These are phyloP conservation scores for Plectosphaerella cucumerina DNA, from an alignment of 2,329 filamentous ascomycete genomes.

Conservation along the genomic window DNA sequence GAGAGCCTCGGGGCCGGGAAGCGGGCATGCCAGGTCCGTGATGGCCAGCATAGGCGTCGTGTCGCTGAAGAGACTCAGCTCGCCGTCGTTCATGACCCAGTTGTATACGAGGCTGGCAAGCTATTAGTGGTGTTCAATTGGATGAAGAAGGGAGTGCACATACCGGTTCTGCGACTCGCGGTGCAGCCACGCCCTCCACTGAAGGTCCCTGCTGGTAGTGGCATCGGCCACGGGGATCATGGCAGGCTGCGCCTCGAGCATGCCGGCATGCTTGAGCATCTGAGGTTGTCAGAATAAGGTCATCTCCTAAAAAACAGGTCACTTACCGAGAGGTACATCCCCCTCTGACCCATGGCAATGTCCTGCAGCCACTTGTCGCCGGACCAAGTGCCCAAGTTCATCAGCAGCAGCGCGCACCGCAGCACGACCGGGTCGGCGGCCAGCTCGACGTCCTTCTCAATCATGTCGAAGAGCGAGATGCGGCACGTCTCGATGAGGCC, in stretches of 20 bases:
- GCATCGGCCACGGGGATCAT: constrained; percentile 39
- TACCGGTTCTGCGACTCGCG: constrained; percentile 61
- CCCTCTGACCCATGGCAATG: constrained; percentile 68
- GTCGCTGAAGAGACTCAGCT: constrained; percentile 64
- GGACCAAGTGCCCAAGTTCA: constrained; percentile 66
- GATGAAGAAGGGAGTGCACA: constrained; percentile 22
- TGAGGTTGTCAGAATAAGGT: constrained; percentile 17
- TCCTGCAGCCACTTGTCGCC: constrained; percentile 78
- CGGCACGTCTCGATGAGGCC: constrained; percentile 68
- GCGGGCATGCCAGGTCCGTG: constrained; percentile 59
- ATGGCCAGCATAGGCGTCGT: constrained; percentile 59
- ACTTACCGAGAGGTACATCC: constrained; percentile 64
- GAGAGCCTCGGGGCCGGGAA: constrained; percentile 57
- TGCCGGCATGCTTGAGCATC: constrained; percentile 68
- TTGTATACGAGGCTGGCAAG: constrained; percentile 62
- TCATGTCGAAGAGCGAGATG: constrained; percentile 67
- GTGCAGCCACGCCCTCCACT: constrained; percentile 62
- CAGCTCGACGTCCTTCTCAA: constrained; percentile 68
- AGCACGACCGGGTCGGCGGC: constrained; percentile 61
- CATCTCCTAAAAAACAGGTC: background rate
- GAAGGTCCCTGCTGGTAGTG: constrained; percentile 39
- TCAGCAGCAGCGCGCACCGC: constrained; percentile 63
- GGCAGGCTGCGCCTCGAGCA: constrained; percentile 51
- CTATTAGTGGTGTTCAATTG: constrained; percentile 12
- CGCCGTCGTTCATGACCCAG: constrained; percentile 72